A percentile compares a stretch with the other conserved stretches of the same genome.
These are phyloP conservation scores for Aspergillus neotritici DNA, from an alignment of 2,329 filamentous ascomycete species.

Conservation along the genomic window DNA sequence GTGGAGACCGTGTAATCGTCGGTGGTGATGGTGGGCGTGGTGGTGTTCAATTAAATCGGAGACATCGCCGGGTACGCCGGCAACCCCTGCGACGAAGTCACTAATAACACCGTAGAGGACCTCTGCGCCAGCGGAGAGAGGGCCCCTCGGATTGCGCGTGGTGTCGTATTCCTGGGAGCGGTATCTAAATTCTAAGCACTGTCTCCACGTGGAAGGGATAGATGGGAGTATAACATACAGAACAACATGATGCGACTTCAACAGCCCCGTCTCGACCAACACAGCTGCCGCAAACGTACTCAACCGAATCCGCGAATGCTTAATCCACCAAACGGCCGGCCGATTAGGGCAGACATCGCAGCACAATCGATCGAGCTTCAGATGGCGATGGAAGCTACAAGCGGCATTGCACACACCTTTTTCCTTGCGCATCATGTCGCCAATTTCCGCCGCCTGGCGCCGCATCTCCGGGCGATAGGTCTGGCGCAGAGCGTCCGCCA, in stretches of 20 bases:
- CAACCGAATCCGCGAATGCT: conserved; percentile 59
- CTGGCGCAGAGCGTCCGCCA: conserved; percentile 59
- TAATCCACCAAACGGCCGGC: conserved; percentile 69
- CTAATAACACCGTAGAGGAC: conserved; percentile 79
- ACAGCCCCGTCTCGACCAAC: conserved; percentile 57
- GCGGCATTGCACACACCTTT: conserved; percentile 58
- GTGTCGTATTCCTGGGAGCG: conserved; percentile 65
- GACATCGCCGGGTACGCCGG: conserved; percentile 60
- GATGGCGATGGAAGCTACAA: conserved; percentile 64
- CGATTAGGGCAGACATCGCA: conserved; percentile 64
- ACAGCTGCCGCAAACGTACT: conserved; percentile 68
- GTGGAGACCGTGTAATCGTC: not conserved
- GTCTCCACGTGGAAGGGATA: conserved; percentile 10
- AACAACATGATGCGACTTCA: conserved; percentile 67
- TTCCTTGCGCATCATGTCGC: conserved; percentile 61
- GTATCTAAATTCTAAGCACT: conserved; percentile 32
- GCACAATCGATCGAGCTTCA: conserved; percentile 61
- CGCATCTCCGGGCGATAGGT: conserved; percentile 57
- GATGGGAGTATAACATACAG: conserved; percentile 47
- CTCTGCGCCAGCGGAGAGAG: conserved; percentile 68
- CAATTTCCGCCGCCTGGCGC: conserved; percentile 53
- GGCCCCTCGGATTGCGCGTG: conserved; percentile 72
- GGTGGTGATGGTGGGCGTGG: conserved; percentile 1
- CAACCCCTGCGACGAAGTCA: conserved; percentile 73
- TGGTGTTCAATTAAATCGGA: conserved; percentile 4